Evolutionary conservation across 306 rosid genomes (phyloP).

Genomic region (Urtica urens): DNA sequence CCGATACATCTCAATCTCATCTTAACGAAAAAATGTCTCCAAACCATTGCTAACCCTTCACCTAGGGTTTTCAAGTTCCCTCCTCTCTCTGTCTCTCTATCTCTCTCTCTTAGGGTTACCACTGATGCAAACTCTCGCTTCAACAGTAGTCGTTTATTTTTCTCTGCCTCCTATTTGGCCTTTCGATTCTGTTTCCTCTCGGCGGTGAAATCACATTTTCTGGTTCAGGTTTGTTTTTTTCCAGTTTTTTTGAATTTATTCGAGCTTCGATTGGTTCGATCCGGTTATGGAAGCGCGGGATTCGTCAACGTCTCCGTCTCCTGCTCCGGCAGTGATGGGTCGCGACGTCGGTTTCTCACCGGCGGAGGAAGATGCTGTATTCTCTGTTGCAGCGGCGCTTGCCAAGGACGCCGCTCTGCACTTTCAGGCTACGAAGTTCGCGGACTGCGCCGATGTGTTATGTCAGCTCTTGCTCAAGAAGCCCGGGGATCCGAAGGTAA

Average conservation of each 20-base stretch:
- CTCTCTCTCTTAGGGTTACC: background rate
- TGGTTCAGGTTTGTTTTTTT: background rate
- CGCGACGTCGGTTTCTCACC: slow-evolving; percentile 54
- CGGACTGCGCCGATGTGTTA: slow-evolving; percentile 59
- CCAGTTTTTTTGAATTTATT: slow-evolving; percentile 5
- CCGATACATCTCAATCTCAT: slow-evolving; percentile 14
- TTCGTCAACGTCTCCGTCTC: slow-evolving; percentile 21
- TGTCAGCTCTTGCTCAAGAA: slow-evolving; percentile 65
- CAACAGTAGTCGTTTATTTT: too few relatives aligned
- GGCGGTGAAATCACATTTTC: background rate
- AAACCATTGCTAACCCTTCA: slow-evolving; percentile 19
- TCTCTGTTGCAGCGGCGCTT: slow-evolving; percentile 39
- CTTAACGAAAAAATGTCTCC: slow-evolving; percentile 2
- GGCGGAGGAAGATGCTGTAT: slow-evolving; percentile 53
- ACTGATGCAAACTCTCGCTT: background rate
- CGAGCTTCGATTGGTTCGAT: slow-evolving; percentile 35
- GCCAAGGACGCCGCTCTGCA: slow-evolving; percentile 79
- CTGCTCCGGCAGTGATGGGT: slow-evolving; percentile 32
- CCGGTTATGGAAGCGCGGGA: slow-evolving; percentile 70
- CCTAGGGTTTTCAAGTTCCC: slow-evolving; percentile 2
- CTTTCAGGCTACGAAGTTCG: slow-evolving; percentile 76
- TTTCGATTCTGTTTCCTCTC: background rate
- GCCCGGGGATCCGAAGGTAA: slow-evolving; percentile 80
- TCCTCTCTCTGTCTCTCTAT: slow-evolving; percentile 17
- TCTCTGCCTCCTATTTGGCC: too few relatives aligned